phyloP scores from a whole-genome alignment of 805 yeast species.

The Saccharomycopsis sp. region DNA sequence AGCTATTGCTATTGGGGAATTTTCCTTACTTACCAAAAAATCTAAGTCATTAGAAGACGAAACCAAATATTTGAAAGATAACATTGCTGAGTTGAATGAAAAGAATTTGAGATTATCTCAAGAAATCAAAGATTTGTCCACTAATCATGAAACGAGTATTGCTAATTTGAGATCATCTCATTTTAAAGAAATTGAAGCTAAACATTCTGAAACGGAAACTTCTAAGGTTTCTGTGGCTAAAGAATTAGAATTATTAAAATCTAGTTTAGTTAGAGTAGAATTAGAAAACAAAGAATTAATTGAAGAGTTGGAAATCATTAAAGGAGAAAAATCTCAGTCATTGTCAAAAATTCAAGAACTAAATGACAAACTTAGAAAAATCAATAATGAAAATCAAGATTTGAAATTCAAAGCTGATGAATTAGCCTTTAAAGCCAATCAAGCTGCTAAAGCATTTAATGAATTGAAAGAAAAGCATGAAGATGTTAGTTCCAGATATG shows the following conservation, averaged over 20 bases:
- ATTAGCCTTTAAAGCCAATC: conserved; percentile 11
- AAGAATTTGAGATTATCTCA: background rate
- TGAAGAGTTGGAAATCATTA: no score
- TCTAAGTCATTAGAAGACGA: background rate
- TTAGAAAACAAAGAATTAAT: background rate
- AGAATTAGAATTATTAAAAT: background rate
- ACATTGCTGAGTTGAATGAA: background rate
- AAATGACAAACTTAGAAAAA: background rate
- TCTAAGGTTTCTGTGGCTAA: background rate
- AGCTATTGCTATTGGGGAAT: background rate
- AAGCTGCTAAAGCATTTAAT: conserved; percentile 13
- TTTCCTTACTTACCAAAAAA: background rate
- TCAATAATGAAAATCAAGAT: conserved; percentile 9
- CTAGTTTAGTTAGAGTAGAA: conserved; percentile 1
- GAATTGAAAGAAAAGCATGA: conserved; percentile 8
- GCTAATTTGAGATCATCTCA: background rate
- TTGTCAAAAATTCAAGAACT: background rate
- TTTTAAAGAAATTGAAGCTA: background rate
- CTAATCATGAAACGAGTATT: background rate
- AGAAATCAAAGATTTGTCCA: conserved; percentile 2
- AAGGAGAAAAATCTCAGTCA: no score
- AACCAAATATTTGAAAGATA: conserved; percentile 1
- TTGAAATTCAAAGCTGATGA: conserved; percentile 9
- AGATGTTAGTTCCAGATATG: background rate
- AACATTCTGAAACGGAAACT: background rate